A percentile compares a stretch with the other conserved stretches of the same genome.
These are phyloP conservation scores for Hippophae rhamnoides DNA, from an alignment of 306 rosid species.

Conservation along the genomic window DNA sequence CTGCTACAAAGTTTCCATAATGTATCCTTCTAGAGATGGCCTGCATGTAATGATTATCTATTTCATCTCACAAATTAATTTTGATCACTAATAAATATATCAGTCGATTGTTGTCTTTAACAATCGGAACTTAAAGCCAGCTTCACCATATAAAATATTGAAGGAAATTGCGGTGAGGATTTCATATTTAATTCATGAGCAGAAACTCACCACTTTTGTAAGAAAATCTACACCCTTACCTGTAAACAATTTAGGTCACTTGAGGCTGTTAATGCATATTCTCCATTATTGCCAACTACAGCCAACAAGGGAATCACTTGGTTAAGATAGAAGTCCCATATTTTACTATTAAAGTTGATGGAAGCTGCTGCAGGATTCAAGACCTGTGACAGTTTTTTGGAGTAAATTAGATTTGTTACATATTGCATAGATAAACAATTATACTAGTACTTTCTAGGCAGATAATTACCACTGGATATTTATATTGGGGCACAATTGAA, in stretches of 20 bases:
- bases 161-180: neutral
- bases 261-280: conserved; percentile 79
- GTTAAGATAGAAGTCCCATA: conserved; percentile 60
- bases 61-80: neutral
- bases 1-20: conserved; percentile 87
- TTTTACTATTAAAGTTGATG: conserved; percentile 52
- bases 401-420: neutral
- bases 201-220: conserved; percentile 1
- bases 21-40: conserved; percentile 87
- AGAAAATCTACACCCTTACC: conserved; percentile 21
- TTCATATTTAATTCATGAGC: conserved; percentile 1
- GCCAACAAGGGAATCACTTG: conserved; percentile 57
- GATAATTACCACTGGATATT: conserved; percentile 40
- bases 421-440: neutral
- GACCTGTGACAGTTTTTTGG: conserved; percentile 28
- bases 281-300: conserved; percentile 64
- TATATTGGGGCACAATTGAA: conserved; percentile 45
- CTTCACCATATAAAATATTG: neutral
- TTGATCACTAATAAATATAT: neutral
- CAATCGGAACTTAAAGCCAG: neutral
- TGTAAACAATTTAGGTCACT: conserved; percentile 79
- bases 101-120: no score
- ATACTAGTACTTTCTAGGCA: neutral
- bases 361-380: conserved; percentile 64
- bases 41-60: conserved; percentile 25